A percentile compares a stretch with the other conserved stretches of the same genome.
phyloP scores from a whole-genome alignment of 108 stramenopile genomes.

The Aureococcus anophagefferens region DNA sequence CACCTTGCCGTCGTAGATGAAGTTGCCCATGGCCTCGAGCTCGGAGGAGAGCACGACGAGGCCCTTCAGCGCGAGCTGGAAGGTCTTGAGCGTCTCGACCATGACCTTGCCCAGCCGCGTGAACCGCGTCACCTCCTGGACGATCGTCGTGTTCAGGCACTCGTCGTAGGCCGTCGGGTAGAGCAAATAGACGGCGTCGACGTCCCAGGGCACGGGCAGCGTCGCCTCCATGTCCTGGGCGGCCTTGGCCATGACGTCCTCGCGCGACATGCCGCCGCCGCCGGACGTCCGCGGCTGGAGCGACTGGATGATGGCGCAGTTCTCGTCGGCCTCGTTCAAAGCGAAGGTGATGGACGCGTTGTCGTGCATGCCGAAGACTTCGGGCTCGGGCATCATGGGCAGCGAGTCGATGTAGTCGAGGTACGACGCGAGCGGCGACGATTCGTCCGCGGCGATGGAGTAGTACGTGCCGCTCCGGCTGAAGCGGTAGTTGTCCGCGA shows the following conservation, averaged over 20 bases:
- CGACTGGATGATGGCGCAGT: slow-evolving; percentile 43
- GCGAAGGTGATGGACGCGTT: slow-evolving; percentile 59
- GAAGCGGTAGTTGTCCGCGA: slow-evolving; percentile 31
- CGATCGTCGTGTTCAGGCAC: slow-evolving; percentile 56
- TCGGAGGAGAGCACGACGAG: slow-evolving; percentile 49
- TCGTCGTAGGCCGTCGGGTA: slow-evolving; percentile 55
- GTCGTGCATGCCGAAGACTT: slow-evolving; percentile 60
- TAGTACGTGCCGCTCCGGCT: slow-evolving; percentile 32
- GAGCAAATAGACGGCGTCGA: slow-evolving; percentile 38
- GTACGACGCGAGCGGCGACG: slow-evolving; percentile 33
- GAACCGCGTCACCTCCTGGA: slow-evolving; percentile 56
- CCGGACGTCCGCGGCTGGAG: slow-evolving; percentile 32
- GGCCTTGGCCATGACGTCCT: slow-evolving; percentile 35
- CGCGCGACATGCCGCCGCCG: slow-evolving; percentile 31
- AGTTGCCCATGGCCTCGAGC: slow-evolving; percentile 52
- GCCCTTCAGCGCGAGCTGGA: slow-evolving; percentile 51
- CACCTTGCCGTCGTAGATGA: slow-evolving; percentile 36
- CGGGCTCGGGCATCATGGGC: slow-evolving; percentile 55
- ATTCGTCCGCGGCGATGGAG: slow-evolving; percentile 26
- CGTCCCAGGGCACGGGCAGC: slow-evolving; percentile 32
- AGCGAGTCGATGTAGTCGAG: slow-evolving; percentile 51
- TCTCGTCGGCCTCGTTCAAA: slow-evolving; percentile 44
- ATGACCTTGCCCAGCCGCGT: slow-evolving; percentile 36
- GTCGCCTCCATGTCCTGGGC: slow-evolving; percentile 40
- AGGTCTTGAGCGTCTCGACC: slow-evolving; percentile 24